Evolutionary conservation across 768 basidiomycete species (phyloP), one percentile per base, ranked within the genome.

Genomic region (Artomyces pyxidatus): DNA sequence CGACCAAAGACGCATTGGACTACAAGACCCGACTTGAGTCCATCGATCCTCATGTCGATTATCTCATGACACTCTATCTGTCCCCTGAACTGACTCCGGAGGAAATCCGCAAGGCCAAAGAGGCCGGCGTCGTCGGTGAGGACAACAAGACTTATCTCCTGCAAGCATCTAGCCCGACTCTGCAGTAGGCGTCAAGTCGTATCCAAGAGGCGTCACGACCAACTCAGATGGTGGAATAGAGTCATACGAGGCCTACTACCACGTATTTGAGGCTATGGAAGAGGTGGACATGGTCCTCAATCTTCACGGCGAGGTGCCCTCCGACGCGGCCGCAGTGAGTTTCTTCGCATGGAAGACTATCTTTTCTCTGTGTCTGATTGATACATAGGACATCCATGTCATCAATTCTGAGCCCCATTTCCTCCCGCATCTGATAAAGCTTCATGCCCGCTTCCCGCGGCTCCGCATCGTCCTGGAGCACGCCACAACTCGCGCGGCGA

Each of bases 381-480:
- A 14, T 19, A 25, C 47, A 6, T 52, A 93, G 86, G 91, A 96
- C 63, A 85, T 81, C 26, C 93, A 92, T 61, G 77, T 98, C 32
- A 75, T 99, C 52, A 98, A 99, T 61, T 94, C 96, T 9, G 96
- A 99, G 61, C 75, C 81, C 39, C 75, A 71, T 16, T 99, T 99
- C 69, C 75, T 98, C 16, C 85, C 88, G 1, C 93, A 98, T 65
- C 75, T 99, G 19, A 72, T 74, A 58, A 80, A 82, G 55, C 75
- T 98, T 35, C 90, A 97, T 60, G 66, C 69, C 44, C 74, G 77
- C 17, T 99, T 98, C 66, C 96, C 96, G 25, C 75, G 71, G 44
- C 79, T 99, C 42, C 85, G 91, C 41, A 98, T 99, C 55, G 95
- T 99, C 2, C 80, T 98, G 27, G 95, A 98, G 66, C 95, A 98